These are phyloP conservation scores for Emergomyces orientalis DNA, from an alignment of 2,329 filamentous ascomycete species.

Conservation along the genomic window DNA sequence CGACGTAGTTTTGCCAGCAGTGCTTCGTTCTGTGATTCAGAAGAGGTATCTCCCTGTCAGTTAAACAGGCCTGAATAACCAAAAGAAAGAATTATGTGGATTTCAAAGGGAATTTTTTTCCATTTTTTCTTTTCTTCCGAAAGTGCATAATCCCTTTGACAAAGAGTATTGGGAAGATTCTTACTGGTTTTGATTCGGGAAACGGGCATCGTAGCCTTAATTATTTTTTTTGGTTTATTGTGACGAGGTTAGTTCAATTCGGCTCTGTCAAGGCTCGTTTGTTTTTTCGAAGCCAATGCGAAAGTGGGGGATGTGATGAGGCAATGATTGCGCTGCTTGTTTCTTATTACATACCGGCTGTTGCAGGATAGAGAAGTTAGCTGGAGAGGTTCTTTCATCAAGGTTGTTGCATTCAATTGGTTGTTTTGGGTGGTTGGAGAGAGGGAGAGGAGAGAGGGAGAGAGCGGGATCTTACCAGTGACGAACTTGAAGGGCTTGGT, in stretches of 20 bases:
- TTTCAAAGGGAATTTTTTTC: not conserved
- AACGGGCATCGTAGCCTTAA: conserved; percentile 88
- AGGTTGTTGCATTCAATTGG: conserved; percentile 12
- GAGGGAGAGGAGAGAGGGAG: conserved; percentile 17
- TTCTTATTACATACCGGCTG: conserved; percentile 40
- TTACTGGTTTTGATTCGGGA: conserved; percentile 81
- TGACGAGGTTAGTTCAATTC: conserved; percentile 1
- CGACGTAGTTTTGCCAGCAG: conserved; percentile 99
- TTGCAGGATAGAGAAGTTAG: conserved; percentile 10
- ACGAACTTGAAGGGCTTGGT: conserved; percentile 99
- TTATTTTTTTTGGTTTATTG: conserved; percentile 35
- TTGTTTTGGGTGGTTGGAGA: conserved; percentile 11
- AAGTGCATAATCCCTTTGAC: not conserved
- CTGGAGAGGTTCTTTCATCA: conserved; percentile 16
- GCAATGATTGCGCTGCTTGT: not conserved
- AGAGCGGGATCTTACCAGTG: conserved; percentile 61
- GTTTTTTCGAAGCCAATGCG: not conserved
- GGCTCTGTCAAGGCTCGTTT: not conserved
- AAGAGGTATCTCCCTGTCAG: too few species aligned
- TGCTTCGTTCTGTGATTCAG: conserved; percentile 64
- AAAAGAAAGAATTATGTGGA: not conserved
- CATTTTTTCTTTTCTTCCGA: too few species aligned
- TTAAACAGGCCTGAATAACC: conserved; percentile 1
- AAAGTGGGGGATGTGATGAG: not conserved
- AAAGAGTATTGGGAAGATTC: conserved; percentile 15